Percentiles rank a stretch among this genome's conserved stretches.
These are phyloP conservation scores for Eutypella sp. DNA, from an alignment of 2,329 filamentous ascomycete species.

Conservation along the genomic window DNA sequence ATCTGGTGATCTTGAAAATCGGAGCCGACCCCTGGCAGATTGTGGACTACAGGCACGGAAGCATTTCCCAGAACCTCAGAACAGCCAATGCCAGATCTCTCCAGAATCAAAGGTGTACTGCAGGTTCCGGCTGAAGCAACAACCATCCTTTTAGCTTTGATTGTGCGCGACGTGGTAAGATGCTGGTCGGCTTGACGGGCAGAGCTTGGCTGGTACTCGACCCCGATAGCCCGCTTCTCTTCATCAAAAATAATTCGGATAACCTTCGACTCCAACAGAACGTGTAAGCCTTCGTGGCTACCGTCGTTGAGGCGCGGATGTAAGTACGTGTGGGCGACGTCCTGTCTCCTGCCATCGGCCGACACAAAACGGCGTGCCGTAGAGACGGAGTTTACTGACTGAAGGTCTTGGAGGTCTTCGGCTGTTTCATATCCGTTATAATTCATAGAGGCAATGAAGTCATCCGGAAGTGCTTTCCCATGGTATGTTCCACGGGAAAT, in stretches of 20 bases:
- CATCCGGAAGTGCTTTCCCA: slow-evolving; percentile 28
- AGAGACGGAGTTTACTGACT: slow-evolving; percentile 22
- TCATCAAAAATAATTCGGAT: slow-evolving; percentile 17
- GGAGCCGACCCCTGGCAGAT: slow-evolving; percentile 4
- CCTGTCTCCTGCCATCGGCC: slow-evolving; percentile 43
- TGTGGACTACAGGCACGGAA: slow-evolving; percentile 18
- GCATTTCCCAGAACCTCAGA: slow-evolving; percentile 13
- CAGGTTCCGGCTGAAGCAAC: slow-evolving; percentile 7
- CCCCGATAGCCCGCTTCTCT: slow-evolving; percentile 38
- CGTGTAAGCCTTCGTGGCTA: slow-evolving; percentile 43
- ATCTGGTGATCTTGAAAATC: slow-evolving; percentile 4
- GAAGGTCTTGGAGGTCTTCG: slow-evolving; percentile 48
- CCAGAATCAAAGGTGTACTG: slow-evolving; percentile 4
- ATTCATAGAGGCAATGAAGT: slow-evolving; percentile 43
- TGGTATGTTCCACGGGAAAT: neutral
- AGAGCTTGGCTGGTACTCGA: slow-evolving; percentile 42
- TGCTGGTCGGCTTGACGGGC: slow-evolving; percentile 21
- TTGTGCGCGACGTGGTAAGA: slow-evolving; percentile 8
- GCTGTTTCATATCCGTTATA: slow-evolving; percentile 45
- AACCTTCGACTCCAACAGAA: slow-evolving; percentile 48
- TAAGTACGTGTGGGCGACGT: slow-evolving; percentile 44
- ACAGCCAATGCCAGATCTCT: slow-evolving; percentile 7
- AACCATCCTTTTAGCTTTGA: slow-evolving; percentile 44
- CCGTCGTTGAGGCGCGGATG: slow-evolving; percentile 41
- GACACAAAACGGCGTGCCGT: slow-evolving; percentile 1